Evolutionary conservation across 73 alveolate species (phyloP), one percentile per base, ranked within the genome.

Genomic region (Blepharisma stoltei): DNA sequence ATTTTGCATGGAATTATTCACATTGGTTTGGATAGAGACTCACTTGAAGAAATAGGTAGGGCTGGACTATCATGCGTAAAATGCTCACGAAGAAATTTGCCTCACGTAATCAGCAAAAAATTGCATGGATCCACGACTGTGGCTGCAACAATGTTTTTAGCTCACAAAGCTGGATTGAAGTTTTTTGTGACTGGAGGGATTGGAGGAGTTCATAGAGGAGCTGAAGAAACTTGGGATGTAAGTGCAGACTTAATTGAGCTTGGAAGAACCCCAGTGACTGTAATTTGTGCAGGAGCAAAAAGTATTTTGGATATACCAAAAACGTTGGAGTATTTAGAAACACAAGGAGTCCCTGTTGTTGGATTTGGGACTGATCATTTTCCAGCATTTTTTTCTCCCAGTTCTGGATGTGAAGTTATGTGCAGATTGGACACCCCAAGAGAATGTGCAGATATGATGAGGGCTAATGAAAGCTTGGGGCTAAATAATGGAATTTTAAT

Each of bases 151-250:
- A 93, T 95, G 99, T 83, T 67, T 52, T 65, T 95, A 25, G 98
- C 98, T 11, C 68, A 86, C 67, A 38, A 60, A 66, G 98, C 97
- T 6, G 96, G 96, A 47, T 89, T 95, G n/a, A 87, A 88, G 66
- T 87, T 95, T 55, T 95, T 95, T 79, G 99, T 95, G 46, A 95
- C 99, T 7, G 99, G 99, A 6, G 99, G 99, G 41, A 95, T 95
- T 32, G 99, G 99, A 7, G 99, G 99, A n/a, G 99, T 95, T 6
- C 99, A 95, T 54, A 81, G 97, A 46, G 99, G 98, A 2, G 97
- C 95, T 14, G 96, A 92, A 67, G 81, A 54, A 5, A 73, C 92
- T 38, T 81, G 89, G 78, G 95, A 95, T 83, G 96, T 95, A 45
- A 88, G 97, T 14, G 98, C 98, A 3, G 99, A 95, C 68, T 86